A percentile compares a stretch with the other conserved stretches of the same genome.
Conservation (phyloP, 2,329 filamentous ascomycete species). For the Aspergillus sp. region DNA sequence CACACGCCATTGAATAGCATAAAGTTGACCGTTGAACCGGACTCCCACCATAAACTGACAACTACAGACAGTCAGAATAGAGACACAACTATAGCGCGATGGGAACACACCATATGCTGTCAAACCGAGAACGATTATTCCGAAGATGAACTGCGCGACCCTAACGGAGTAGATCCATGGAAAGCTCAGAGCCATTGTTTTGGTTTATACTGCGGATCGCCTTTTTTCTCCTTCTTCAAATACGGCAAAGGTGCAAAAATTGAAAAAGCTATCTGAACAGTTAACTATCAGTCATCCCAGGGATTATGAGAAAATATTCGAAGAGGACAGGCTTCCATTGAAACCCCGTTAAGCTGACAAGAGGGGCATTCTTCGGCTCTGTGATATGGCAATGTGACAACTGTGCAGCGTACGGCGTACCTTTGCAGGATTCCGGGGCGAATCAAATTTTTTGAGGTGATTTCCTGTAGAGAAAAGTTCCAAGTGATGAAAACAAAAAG, state of each 20-base stretch:
- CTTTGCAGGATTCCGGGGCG: not conserved
- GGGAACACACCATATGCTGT: constrained; percentile 60
- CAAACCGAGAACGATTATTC: constrained; percentile 68
- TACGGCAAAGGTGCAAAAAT: no score
- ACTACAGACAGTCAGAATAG: constrained; percentile 37
- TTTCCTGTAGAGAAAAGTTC: not conserved
- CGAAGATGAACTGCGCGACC: constrained; percentile 59
- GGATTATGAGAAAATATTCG: no score
- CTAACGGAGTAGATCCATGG: constrained; percentile 50
- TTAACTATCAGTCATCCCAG: no score
- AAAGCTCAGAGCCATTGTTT: constrained; percentile 9
- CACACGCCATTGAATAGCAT: constrained; percentile 73
- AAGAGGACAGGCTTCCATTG: no score
- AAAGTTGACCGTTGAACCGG: constrained; percentile 61
- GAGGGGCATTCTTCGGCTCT: not conserved
- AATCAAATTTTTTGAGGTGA: not conserved
- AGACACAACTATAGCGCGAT: not conserved
- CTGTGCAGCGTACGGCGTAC: no score
- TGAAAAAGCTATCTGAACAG: no score
- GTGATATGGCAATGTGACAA: not conserved
- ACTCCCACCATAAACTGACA: constrained; percentile 45
- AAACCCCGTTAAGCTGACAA: not conserved
- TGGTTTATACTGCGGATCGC: not conserved
- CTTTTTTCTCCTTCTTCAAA: no score
- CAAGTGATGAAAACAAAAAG: not conserved